Evolutionary conservation across 129 eudicot genomes (phyloP), one percentile per base, ranked within the genome.

Genomic region (Kitagawia praeruptora): DNA sequence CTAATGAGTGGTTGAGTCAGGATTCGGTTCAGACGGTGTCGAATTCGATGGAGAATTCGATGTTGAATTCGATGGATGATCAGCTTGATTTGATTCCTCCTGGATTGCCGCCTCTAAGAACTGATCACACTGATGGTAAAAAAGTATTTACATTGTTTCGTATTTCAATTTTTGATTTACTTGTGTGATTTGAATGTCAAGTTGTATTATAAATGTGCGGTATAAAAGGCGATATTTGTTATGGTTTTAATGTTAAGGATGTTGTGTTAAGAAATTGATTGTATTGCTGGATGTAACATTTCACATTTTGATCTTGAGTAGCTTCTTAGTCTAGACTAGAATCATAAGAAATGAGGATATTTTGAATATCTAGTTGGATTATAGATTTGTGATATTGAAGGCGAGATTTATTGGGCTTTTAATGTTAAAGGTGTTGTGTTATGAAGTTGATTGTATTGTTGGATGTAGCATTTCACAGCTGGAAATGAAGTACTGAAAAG

Each of bases 81-180:
- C 77, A 87, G 18, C 71, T 83, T 44, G 61, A 81, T 78, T 81
- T 81, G 84, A 82, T 88, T 78, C 74, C 91, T 0, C 86, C 88
- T 53, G 86, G 86, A 75, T 78, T 89, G 66, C 92, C 89, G 10
- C 97, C 89, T 77, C 84, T 91, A 3, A 71, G 88, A 71, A 86
- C 89, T 78, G 87, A 79, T 80, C 83, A 85, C 53, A 84, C 81
- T 84, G 90, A 84, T 79, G 97, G 97, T 91, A 76, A 27, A 16
- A 14, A 5, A 7, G 0, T 1, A 54, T 8, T 0, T 8, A 8
- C 27, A 25, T 25, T 21, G 4, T 64, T 64, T 64, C 4, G 37
- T 27, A 4, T 27, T 27, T 3, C 38, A 9, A 1, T 1, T 21
- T 56, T 56, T 56, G 12, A 47, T 47, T 34, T 1, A 34, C 37